Conservation (phyloP, 768 basidiomycete genomes). For the Neoboletus brunneissimus region DNA sequence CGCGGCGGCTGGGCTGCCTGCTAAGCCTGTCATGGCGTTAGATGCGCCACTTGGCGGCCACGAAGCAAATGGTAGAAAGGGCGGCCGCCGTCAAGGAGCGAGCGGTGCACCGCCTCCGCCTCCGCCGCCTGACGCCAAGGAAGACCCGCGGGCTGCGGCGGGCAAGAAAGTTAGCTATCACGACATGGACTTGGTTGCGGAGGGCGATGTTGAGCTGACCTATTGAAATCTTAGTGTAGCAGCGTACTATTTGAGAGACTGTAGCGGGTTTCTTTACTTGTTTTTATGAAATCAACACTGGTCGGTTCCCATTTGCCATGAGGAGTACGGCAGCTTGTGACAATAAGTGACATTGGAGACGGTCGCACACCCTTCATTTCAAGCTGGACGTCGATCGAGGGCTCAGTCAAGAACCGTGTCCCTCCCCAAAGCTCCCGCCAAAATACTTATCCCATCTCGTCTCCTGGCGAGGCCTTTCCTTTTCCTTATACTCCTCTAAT, state of each 20-base stretch:
- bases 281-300: conserved; percentile 31
- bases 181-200: conserved; percentile 92
- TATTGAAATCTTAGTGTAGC: conserved; percentile 34
- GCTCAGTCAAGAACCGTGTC: conserved; percentile 15
- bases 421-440: conserved; percentile 13
- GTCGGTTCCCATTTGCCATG: conserved; percentile 23
- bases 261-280: conserved; percentile 17
- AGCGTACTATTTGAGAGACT: conserved; percentile 25
- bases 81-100: conserved; percentile 37
- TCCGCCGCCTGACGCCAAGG: conserved; percentile 84
- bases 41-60: conserved; percentile 47
- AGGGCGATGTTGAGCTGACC: conserved; percentile 64
- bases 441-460: conserved; percentile 17
- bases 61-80: conserved; percentile 33
- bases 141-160: conserved; percentile 88
- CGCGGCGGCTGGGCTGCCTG: conserved; percentile 70
- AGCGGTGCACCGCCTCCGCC: conserved; percentile 62
- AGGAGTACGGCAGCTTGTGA: conserved; percentile 28
- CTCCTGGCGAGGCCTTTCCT: conserved; percentile 27
- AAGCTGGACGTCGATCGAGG: conserved; percentile 28
- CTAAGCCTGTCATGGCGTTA: conserved; percentile 66
- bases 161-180: conserved; percentile 91
- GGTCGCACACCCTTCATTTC: conserved; percentile 22
- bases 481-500: conserved; percentile 11
- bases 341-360: conserved; percentile 24